Percentiles rank a stretch among this genome's conserved stretches.
phyloP scores from a whole-genome alignment of 371 early-diverging fungal genomes.

The Mucor sp. region DNA sequence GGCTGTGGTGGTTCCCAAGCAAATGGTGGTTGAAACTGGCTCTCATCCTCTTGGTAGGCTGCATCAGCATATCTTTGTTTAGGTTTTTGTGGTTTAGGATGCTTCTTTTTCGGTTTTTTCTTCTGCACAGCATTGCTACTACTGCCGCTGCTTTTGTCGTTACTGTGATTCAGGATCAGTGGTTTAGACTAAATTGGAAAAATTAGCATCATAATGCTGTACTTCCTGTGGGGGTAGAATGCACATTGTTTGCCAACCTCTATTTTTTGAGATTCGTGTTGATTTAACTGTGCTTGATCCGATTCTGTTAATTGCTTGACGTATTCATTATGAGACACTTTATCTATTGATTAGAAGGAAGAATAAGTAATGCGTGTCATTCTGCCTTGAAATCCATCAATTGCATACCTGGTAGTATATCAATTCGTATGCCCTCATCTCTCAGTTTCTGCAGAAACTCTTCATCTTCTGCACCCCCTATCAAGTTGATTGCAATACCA shows the following conservation, averaged over 20 bases:
- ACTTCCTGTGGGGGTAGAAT: background rate
- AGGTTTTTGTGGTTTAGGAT: background rate
- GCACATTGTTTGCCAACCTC: background rate
- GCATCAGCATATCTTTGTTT: background rate
- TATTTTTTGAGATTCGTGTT: constrained; percentile 17
- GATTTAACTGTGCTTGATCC: constrained; percentile 26
- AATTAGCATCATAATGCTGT: background rate
- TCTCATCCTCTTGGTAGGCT: background rate
- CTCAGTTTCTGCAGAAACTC: constrained; percentile 24
- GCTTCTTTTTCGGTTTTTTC: background rate
- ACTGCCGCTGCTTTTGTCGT: background rate
- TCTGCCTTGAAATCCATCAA: background rate
- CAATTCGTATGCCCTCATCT: constrained; percentile 20
- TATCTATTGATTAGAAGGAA: constrained; percentile 15
- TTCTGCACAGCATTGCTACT: background rate
- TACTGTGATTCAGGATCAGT: background rate
- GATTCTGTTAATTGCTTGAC: constrained; percentile 32
- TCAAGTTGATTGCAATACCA: constrained; percentile 48
- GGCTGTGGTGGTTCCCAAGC: background rate
- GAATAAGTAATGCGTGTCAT: background rate
- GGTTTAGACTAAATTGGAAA: constrained; percentile 4
- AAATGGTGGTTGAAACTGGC: background rate
- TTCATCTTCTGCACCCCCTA: constrained; percentile 38
- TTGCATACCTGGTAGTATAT: constrained; percentile 39
- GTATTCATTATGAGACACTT: constrained; percentile 36